Conservation (phyloP, 225 moss, liverwort and hornwort species). For the Physcomitrium patens region DNA sequence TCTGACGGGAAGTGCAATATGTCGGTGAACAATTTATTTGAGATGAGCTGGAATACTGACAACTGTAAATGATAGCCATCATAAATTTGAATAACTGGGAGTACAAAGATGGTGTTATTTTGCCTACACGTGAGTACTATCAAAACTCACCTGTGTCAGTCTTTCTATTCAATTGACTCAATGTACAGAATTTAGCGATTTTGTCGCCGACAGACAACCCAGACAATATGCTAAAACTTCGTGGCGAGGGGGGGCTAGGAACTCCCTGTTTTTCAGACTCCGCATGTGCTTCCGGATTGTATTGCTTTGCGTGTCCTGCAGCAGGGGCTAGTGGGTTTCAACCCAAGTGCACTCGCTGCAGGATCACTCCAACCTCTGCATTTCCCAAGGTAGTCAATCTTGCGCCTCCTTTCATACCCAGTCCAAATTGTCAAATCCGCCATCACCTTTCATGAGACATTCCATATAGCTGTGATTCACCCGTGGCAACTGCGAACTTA, state of each 20-base stretch:
- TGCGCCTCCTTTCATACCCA: neutral
- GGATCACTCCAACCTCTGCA: conserved; percentile 42
- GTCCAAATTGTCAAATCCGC: too few species aligned
- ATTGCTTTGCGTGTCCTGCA: conserved; percentile 46
- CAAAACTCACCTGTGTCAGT: too few species aligned
- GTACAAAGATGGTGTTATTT: too few species aligned
- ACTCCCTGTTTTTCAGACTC: conserved; percentile 40
- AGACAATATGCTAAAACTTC: neutral
- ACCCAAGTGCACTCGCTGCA: conserved; percentile 44
- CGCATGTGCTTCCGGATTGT: conserved; percentile 40
- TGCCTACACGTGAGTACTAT: too few species aligned
- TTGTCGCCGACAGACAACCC: neutral
- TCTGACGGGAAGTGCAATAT: too few species aligned
- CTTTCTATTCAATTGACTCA: neutral
- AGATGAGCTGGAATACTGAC: too few species aligned
- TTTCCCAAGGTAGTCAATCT: conserved; percentile 45
- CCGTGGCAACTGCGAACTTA: too few species aligned
- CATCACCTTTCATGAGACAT: too few species aligned
- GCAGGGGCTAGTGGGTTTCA: conserved; percentile 25
- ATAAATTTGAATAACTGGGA: too few species aligned
- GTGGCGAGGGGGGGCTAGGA: conserved; percentile 26
- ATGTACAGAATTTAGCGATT: conserved; percentile 18
- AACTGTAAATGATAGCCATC: too few species aligned
- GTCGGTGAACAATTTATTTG: too few species aligned
- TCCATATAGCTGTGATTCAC: too few species aligned